Base-by-base conservation (phyloP, 768 basidiomycete species). In the Epithele typhae region DNA sequence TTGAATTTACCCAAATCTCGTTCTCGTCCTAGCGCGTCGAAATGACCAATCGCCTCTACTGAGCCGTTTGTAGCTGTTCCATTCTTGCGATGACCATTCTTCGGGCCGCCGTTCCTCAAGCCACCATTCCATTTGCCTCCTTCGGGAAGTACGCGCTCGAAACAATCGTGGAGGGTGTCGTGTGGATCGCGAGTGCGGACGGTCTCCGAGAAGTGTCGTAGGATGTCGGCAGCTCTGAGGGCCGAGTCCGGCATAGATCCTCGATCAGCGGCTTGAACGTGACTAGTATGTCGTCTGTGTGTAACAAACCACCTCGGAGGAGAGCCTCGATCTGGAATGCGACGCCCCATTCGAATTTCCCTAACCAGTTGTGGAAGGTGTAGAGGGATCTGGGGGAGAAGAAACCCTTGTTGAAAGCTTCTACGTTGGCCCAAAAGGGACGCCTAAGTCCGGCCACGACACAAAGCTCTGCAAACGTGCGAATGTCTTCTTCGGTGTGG, bases 271-370 rank as follows among this genome's bases (percentile, higher is more conserved):
- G 68, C 15, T 72, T 62, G 32, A 88, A 64, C 5, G 64, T 56
- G 4, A 64, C 40, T 5, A 64, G 58, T 1, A 92, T 36, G 25
- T 88, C 84, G 7, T 64, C 64, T 0, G 86, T 81, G 48, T 81
- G 78, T 18, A 91, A 68, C 17, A 78, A 63, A 0, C 77, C 76
- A 49, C 84, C 86, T 19, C 70, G 78, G 5, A 92, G 61, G 10
- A 89, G 67, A 0, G 79, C 76, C 60, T 87, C 87, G 23, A 90
- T 66, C 62, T 92, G 90, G 59, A 90, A 92, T 0, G 82, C 84
- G 25, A 88, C 72, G 4, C 68, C 63, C 84, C 85, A 91, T 12
- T 75, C 69, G 37, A 82, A 71, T 3, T 60, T 63, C 24, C 61
- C 60, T 35, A 85, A 53, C 64, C 71, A 71, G 14, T 56, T 59